Evolutionary conservation across 805 yeast genomes (phyloP).

Genomic region (Gaillardinia entomophila): DNA sequence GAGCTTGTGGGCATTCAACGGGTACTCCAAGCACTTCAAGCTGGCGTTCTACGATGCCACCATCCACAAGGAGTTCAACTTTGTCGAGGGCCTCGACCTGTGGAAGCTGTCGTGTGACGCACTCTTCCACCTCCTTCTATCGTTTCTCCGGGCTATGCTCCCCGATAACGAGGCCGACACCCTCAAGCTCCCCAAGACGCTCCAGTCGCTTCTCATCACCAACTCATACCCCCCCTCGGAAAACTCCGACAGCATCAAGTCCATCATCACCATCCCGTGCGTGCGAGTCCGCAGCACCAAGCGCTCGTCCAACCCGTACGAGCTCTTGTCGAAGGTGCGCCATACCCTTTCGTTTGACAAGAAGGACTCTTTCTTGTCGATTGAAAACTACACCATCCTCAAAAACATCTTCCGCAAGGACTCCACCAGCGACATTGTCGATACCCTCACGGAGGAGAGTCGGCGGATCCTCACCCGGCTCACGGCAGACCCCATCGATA

Average conservation of each 20-base stretch:
- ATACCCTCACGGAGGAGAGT: conserved; percentile 70
- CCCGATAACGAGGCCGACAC: conserved; percentile 59
- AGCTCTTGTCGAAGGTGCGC: conserved; percentile 46
- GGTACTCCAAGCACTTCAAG: conserved; percentile 20
- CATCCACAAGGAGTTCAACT: conserved; percentile 27
- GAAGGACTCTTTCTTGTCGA: conserved; percentile 61
- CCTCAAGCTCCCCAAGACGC: conserved; percentile 55
- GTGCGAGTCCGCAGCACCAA: conserved; percentile 53
- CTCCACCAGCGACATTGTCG: conserved; percentile 48
- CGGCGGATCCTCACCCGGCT: conserved; percentile 45
- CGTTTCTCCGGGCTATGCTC: conserved; percentile 75
- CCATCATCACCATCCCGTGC: conserved; percentile 52
- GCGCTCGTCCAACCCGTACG: conserved; percentile 46
- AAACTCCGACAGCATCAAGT: conserved; percentile 23
- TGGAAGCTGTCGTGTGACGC: conserved; percentile 87
- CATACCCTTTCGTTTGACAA: conserved; percentile 62
- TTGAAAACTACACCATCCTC: conserved; percentile 72
- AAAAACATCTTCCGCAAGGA: conserved; percentile 62
- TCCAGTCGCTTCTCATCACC: conserved; percentile 59
- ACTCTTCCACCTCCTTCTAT: conserved; percentile 68
- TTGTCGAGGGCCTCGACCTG: conserved; percentile 63
- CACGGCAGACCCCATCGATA: conserved; percentile 28
- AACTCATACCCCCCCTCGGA: conserved; percentile 72
- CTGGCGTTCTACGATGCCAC: conserved; percentile 36
- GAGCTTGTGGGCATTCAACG: conserved; percentile 83